Percentiles rank a stretch among this genome's conserved stretches.
These are phyloP conservation scores for Cutaneotrichosporon sp. DNA, from an alignment of 1,284 basidiomycete genomes.

Conservation along the genomic window DNA sequence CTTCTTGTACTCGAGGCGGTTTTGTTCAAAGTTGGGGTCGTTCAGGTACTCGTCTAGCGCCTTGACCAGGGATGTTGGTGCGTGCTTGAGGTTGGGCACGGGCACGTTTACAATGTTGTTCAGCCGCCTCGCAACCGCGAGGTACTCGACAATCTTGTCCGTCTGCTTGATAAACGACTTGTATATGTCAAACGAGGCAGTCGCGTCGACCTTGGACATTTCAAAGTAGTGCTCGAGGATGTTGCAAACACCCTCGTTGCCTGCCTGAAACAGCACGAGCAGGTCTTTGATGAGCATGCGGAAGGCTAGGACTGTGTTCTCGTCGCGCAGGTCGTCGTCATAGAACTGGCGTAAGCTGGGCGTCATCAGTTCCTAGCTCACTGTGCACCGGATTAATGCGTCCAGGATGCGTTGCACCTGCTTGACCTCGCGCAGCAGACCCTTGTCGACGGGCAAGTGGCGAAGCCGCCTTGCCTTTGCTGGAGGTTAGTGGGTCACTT, in stretches of 20 bases:
- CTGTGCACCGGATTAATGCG: conserved; percentile 71
- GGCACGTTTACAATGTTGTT: conserved; percentile 89
- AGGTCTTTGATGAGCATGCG: conserved; percentile 97
- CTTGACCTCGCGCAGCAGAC: conserved; percentile 86
- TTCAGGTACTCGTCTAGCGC: conserved; percentile 94
- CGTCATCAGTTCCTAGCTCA: conserved; percentile 40
- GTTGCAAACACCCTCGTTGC: conserved; percentile 98
- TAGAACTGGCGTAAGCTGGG: conserved; percentile 64
- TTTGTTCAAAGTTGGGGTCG: conserved; percentile 94
- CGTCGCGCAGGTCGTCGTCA: conserved; percentile 86
- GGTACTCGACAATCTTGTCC: conserved; percentile 88
- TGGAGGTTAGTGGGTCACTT: conserved; percentile 10
- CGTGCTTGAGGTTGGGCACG: conserved; percentile 92
- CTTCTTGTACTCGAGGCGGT: conserved; percentile 84
- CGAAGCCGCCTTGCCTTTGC: conserved; percentile 68
- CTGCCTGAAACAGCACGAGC: conserved; percentile 90
- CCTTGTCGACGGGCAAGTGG: conserved; percentile 92
- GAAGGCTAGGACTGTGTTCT: conserved; percentile 82
- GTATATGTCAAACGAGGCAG: conserved; percentile 82
- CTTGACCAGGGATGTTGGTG: conserved; percentile 87
- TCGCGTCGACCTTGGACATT: conserved; percentile 91
- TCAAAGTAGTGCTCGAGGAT: conserved; percentile 98
- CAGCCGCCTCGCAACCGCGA: conserved; percentile 87
- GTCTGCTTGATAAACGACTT: conserved; percentile 94
- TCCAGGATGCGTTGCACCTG: conserved; percentile 87